These are phyloP conservation scores for Globisporangium acanthophoron DNA, from an alignment of 352 stramenopile genomes.

Conservation along the genomic window DNA sequence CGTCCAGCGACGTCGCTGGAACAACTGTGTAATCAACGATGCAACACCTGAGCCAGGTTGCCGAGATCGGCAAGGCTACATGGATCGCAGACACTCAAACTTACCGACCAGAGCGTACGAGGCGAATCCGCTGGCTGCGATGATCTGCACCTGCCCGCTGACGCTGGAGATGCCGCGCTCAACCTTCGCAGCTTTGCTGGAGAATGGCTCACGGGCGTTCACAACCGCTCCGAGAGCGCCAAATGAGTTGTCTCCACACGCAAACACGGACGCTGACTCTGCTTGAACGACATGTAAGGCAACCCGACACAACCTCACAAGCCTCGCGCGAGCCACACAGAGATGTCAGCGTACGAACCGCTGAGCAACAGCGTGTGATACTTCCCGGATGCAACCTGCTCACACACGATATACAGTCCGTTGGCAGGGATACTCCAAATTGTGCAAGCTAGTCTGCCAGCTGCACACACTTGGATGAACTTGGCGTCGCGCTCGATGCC, in stretches of 20 bases:
- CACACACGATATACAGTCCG: too few species aligned
- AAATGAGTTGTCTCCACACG: constrained; percentile 64
- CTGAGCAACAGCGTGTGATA: constrained; percentile 74
- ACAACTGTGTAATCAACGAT: constrained; percentile 9
- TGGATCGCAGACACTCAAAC: background rate
- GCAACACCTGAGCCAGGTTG: background rate
- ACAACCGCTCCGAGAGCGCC: constrained; percentile 31
- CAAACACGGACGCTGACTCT: constrained; percentile 70
- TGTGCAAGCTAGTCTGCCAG: background rate
- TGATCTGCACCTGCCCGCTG: constrained; percentile 33
- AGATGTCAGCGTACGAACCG: constrained; percentile 21
- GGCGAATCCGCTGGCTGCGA: constrained; percentile 57
- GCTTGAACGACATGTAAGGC: background rate
- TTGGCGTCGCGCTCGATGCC: constrained; percentile 63
- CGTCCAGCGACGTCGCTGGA: constrained; percentile 2
- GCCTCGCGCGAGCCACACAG: too few species aligned
- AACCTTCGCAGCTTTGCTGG: constrained; percentile 27
- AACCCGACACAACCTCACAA: background rate
- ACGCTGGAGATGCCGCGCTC: constrained; percentile 12
- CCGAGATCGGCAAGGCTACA: background rate
- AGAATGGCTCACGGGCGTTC: background rate
- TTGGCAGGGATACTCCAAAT: background rate
- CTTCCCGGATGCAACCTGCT: constrained; percentile 60
- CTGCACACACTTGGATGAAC: constrained; percentile 38
- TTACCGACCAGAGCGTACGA: constrained; percentile 66